Evolutionary conservation across 345 rosid species (phyloP).

Genomic region (Turnera subulata): DNA sequence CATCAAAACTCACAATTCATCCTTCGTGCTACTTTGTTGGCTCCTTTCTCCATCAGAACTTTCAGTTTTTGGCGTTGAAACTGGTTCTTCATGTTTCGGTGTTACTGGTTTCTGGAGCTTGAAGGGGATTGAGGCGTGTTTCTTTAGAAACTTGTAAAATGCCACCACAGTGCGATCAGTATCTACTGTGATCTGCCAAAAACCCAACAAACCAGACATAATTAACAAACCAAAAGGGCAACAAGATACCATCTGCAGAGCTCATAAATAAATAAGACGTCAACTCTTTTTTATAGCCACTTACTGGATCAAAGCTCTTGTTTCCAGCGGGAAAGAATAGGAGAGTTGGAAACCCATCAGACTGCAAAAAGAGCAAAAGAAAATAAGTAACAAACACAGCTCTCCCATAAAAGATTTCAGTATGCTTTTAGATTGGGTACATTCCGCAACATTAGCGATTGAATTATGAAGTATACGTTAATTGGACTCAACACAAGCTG

Average conservation of each 20-base stretch:
- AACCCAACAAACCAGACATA: too few relatives aligned
- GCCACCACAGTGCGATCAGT: slow-evolving; percentile 93
- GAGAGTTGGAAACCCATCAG: slow-evolving; percentile 95
- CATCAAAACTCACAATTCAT: slow-evolving; percentile 57
- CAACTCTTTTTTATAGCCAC: slow-evolving; percentile 2
- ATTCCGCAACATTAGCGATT: too few relatives aligned
- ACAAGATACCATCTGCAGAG: too few relatives aligned
- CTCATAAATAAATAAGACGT: neutral
- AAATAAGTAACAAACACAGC: too few relatives aligned
- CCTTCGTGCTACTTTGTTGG: slow-evolving; percentile 44
- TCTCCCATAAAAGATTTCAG: too few relatives aligned
- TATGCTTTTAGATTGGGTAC: too few relatives aligned
- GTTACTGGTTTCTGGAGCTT: slow-evolving; percentile 79
- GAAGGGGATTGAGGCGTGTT: slow-evolving; percentile 86
- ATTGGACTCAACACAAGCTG: too few relatives aligned
- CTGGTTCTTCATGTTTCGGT: too few relatives aligned
- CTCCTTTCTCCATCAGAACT: slow-evolving; percentile 23
- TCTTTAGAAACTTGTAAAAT: slow-evolving; percentile 82
- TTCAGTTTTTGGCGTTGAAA: slow-evolving; percentile 45
- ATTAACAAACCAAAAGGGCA: too few relatives aligned
- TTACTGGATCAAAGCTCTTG: slow-evolving; percentile 95
- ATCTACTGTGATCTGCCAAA: slow-evolving; percentile 72
- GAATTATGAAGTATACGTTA: too few relatives aligned
- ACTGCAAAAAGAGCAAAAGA: slow-evolving; percentile 38
- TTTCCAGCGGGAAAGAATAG: slow-evolving; percentile 98